phyloP scores from a whole-genome alignment of 257 asterid genomes.

The Nicotiana knightiana region DNA sequence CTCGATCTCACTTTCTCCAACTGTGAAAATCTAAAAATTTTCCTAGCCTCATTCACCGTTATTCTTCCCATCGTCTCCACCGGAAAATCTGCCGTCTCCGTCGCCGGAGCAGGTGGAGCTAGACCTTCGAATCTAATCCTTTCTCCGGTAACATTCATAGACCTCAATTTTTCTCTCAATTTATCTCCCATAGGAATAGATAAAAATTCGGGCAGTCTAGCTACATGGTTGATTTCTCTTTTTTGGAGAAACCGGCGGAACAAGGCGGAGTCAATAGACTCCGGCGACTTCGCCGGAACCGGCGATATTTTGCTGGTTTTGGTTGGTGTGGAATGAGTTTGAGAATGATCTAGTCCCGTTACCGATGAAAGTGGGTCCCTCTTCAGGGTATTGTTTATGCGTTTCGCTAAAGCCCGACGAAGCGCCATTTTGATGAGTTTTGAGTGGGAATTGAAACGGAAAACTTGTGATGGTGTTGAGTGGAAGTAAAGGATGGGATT shows the following conservation, averaged over 20 bases:
- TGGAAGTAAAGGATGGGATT: not conserved
- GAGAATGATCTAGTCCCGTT: slow-evolving; percentile 17
- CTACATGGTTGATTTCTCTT: slow-evolving; percentile 45
- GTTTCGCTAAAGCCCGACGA: slow-evolving; percentile 29
- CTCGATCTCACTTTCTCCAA: slow-evolving; percentile 37
- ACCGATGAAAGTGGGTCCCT: not conserved
- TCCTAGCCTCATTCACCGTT: slow-evolving; percentile 43
- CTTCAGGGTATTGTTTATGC: not conserved
- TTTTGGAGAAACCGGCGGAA: slow-evolving; percentile 44
- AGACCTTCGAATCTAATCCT: slow-evolving; percentile 28
- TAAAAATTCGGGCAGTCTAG: slow-evolving; percentile 44
- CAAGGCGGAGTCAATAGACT: slow-evolving; percentile 23
- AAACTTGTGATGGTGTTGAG: not conserved
- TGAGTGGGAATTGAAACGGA: not conserved
- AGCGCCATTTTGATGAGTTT: slow-evolving; percentile 51
- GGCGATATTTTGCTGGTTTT: slow-evolving; percentile 6
- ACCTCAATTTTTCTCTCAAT: slow-evolving; percentile 48
- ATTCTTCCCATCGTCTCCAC: slow-evolving; percentile 17
- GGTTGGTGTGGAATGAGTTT: slow-evolving; percentile 17
- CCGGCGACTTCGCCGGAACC: slow-evolving; percentile 21
- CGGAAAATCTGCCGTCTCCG: not conserved
- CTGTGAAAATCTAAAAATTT: slow-evolving; percentile 42
- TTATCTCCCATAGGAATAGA: slow-evolving; percentile 56
- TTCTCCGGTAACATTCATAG: slow-evolving; percentile 29
- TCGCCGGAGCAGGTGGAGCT: slow-evolving; percentile 17